Base-by-base conservation (phyloP, 148 eudicot genomes). In the Polygonum aviculare region DNA sequence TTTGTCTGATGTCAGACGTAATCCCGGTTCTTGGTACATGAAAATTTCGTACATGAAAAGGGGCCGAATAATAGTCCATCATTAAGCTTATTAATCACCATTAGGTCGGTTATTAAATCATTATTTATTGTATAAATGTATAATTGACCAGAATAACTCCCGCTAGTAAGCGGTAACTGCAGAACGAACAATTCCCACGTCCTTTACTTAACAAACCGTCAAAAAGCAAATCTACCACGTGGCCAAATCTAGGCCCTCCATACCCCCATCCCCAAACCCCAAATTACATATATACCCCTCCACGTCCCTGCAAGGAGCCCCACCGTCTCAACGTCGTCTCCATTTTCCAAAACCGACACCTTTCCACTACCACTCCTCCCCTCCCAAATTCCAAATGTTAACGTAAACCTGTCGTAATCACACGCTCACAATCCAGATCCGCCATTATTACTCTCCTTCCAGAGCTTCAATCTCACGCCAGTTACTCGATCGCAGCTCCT, bases 311-410 rank as follows among this genome's bases (percentile, higher is more conserved):
- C 18, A 14, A 69, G 72, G 36, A 12, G 6, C 22, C 21, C 69
- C 69, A 22, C 39, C 36, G 14, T 63, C 31, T 67, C 47, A 70
- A 70, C 73, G 44, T 70, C 73, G 26, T 70, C 73, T 41, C 49
- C 45, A 41, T 35, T 70, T 70, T 70, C 73, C 73, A 38, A 16
- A 70, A 70, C 73, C 15, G 26, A 15, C 73, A 39, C 73, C 73
- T 21, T 69, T n/a, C 73, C 73, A 70, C 73, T 26, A 38, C 72
- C 26, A 3, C 40, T 38, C 72, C 35, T 5, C 44, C 72, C 39
- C 73, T 41, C 73, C 45, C 45, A 70, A 39, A 5, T 9, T 70
- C 73, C 73, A 41, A 70, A 70, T 26, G 15, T 18, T 36, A 70
- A 5, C 73, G 45, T 70, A 11, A 11, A 10, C 40, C 39, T 39